Conservation (phyloP, 108 stramenopile species). For the Cyclostephanos tholiformis region DNA sequence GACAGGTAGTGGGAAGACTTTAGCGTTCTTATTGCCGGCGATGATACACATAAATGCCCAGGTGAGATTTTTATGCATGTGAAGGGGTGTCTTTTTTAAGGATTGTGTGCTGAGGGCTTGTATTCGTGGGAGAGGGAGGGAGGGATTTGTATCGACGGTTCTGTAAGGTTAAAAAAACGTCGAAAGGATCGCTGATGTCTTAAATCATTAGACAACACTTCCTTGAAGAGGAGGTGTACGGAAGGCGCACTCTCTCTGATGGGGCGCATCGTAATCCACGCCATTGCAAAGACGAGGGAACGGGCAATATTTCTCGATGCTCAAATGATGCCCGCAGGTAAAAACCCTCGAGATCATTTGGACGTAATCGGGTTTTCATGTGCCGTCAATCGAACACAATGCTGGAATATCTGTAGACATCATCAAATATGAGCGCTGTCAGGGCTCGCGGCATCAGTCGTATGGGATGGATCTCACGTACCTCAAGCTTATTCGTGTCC, state of each 20-base stretch:
- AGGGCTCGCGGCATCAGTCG: too few relatives aligned
- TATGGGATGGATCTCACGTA: not conserved
- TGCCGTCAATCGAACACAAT: not conserved
- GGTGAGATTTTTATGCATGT: constrained; percentile 66
- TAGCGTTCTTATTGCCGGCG: constrained; percentile 97
- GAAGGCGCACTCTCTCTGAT: too few relatives aligned
- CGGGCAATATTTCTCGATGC: not conserved
- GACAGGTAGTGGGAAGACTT: constrained; percentile 96
- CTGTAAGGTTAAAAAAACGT: not conserved
- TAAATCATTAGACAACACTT: too few relatives aligned
- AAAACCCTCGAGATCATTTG: too few relatives aligned
- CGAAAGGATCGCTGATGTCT: not conserved
- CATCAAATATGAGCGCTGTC: too few relatives aligned
- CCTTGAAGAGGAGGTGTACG: not conserved
- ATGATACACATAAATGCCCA: constrained; percentile 99
- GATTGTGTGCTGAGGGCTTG: constrained; percentile 5
- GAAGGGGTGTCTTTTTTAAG: not conserved
- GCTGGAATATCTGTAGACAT: too few relatives aligned
- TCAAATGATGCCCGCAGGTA: too few relatives aligned
- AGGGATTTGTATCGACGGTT: not conserved
- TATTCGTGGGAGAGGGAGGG: constrained; percentile 15
- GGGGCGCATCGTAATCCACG: too few relatives aligned
- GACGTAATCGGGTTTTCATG: not conserved
- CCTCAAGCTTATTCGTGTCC: not conserved
- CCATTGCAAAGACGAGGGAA: too few relatives aligned